These are phyloP conservation scores for Pleurotus giganteus DNA, from an alignment of 768 basidiomycete species.

Conservation along the genomic window DNA sequence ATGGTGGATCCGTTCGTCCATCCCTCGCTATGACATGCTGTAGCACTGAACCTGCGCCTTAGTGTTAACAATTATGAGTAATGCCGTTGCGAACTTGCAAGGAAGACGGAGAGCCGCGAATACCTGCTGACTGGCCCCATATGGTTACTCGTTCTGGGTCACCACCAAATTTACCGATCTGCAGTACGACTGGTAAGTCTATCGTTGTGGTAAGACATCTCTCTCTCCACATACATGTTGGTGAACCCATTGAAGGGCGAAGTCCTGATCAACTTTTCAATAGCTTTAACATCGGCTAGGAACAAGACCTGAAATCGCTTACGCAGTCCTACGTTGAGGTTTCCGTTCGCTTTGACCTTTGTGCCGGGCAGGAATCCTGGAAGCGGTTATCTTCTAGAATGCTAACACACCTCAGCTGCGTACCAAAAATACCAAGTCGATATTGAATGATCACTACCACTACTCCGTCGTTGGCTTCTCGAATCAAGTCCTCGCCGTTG, in stretches of 20 bases:
- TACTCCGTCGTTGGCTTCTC: slow-evolving; percentile 18
- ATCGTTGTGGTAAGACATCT: background rate
- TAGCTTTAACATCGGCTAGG: slow-evolving; percentile 16
- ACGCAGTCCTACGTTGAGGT: slow-evolving; percentile 6
- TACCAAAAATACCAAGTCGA: slow-evolving; percentile 36
- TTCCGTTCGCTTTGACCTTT: slow-evolving; percentile 1
- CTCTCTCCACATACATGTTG: slow-evolving; percentile 26
- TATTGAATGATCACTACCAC: slow-evolving; percentile 42
- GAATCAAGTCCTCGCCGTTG: slow-evolving; percentile 8
- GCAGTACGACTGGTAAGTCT: background rate
- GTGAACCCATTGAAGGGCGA: slow-evolving; percentile 42
- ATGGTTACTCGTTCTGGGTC: slow-evolving; percentile 1
- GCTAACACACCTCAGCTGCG: background rate
- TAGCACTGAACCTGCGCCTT: slow-evolving; percentile 31
- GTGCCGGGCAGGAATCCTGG: slow-evolving; percentile 5
- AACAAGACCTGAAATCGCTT: background rate
- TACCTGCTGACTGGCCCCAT: slow-evolving; percentile 5
- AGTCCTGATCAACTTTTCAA: slow-evolving; percentile 19
- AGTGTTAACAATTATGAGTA: slow-evolving; percentile 12
- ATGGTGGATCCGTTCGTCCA: slow-evolving; percentile 26
- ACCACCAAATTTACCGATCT: slow-evolving; percentile 2
- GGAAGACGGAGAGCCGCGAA: background rate
- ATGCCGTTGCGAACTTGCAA: slow-evolving; percentile 1
- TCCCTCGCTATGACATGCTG: slow-evolving; percentile 31
- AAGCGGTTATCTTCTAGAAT: background rate